Base-by-base conservation (phyloP, 352 stramenopile species). In the Globisporangium barbulae region DNA sequence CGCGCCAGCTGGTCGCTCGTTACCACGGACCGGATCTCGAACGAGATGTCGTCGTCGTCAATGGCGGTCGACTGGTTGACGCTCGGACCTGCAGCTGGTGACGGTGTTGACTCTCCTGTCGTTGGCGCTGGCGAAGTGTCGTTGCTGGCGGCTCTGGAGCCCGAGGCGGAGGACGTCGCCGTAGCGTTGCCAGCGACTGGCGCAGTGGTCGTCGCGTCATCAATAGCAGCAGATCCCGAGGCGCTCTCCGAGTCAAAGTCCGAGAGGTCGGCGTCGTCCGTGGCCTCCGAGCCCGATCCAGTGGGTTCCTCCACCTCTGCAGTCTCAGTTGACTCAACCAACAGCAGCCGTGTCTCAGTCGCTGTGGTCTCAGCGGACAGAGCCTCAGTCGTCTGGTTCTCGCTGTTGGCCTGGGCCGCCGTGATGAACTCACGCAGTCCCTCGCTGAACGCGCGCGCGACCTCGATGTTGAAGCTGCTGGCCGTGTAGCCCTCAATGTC, bases 401-500 rank as follows among this genome's bases (percentile, higher is more conserved):
- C 56, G 5, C 61, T 33, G n/a, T 35, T 65, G 6, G 52, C 63
- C 30, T 71, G 42, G 4, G 59, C 61, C 9, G 47, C 37, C 8
- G 59, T 75, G 61, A 80, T 73, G 65, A 72, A 83, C 41, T 68
- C 57, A n/a, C 67, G 64, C 15, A 81, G 64, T 8, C 75, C 75
- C 0, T 66, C 57, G 2, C 55, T 69, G 57, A 83, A 81, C 13
- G 70, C 70, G 5, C 63, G 50, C 15, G 67, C 62, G 15, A 81
- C 67, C 13, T 77, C 45, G 2, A 49, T 62, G 64, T 81, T 81
- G 70, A 85, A 80, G 47, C 73, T 72, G 52, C 69, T 74, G 10
- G 69, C 72, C 3, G 76, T 75, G 67, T 83, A 85, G 19, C 76
- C 76, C 54, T 81, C 74, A 21, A 83, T 59, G 25, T 72, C 65